A percentile compares a stretch with the other conserved stretches of the same genome.
Evolutionary conservation across 2,329 filamentous ascomycete genomes (phyloP).

Genomic region (Colletotrichum sp.): DNA sequence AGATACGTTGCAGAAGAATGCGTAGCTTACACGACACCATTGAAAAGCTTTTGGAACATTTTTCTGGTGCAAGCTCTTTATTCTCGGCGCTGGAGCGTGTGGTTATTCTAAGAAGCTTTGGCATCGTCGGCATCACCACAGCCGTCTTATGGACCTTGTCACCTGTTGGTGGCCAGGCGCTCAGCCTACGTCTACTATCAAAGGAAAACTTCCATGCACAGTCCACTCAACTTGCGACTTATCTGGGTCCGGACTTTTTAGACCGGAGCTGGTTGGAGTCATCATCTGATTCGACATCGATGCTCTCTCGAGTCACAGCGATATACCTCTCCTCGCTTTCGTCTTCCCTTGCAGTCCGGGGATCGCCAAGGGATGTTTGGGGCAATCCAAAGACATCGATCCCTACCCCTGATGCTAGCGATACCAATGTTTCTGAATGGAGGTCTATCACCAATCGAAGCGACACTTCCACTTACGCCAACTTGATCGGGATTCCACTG

Average conservation of each 20-base stretch:
- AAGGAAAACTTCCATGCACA: not conserved
- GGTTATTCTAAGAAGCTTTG: not conserved
- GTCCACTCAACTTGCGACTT: not conserved
- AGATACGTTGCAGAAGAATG: not conserved
- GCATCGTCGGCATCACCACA: not conserved
- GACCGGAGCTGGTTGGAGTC: not conserved
- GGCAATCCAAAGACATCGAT: not conserved
- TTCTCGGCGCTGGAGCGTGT: not conserved
- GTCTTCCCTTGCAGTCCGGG: not conserved
- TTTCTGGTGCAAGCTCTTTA: not conserved
- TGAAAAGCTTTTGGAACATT: not conserved
- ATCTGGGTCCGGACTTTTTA: not conserved
- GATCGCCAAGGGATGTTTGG: not conserved
- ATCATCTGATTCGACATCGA: not conserved
- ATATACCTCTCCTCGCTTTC: not conserved
- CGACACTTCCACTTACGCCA: not conserved
- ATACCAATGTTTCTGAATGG: not conserved
- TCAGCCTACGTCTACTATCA: not conserved
- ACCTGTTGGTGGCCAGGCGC: not conserved
- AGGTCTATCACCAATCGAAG: not conserved
- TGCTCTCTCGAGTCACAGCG: not conserved
- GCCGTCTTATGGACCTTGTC: not conserved
- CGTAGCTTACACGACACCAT: not conserved
- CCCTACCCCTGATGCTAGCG: not conserved
- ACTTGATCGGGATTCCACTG: not conserved